Evolutionary conservation across 495 filamentous ascomycete genomes (phyloP), one percentile per base, ranked within the genome.

Genomic region (Hyaloscypha variabilis): DNA sequence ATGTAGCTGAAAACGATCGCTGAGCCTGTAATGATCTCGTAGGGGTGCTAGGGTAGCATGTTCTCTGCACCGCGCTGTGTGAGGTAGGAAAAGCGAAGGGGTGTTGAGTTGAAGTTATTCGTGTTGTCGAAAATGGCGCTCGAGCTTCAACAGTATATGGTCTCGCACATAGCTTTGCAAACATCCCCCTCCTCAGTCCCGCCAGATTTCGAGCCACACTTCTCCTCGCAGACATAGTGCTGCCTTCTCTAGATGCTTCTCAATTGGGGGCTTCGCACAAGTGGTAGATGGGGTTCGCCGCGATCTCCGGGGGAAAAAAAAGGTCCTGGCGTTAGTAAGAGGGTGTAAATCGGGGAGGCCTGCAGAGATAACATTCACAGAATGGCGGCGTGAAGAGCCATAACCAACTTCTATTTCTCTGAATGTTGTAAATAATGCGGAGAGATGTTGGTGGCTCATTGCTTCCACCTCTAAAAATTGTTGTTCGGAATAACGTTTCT

Each of bases 1-100:
- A 73, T 1, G 91, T 85, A 21, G 80, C 83, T 50, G 91, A 90
- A 75, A 98, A 93, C 1, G 5, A 25, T 31, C 63, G 26, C 23
- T 23, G 39, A 61, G 50, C 23, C 23, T 24, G 31, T 17, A 49
- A 30, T 30, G 29, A 31, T 14, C 54, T 28, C 19, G 54, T 19
- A 29, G 8, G n/a, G 1, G 8, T 34, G 14, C 26, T 29, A 1
- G 25, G 0, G 29, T 34, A 19, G 17, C 8, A 31, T 21, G 14
- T 26, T 8, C 10, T 28, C 1, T 58, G 54, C 24, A 25, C 8
- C 19, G 49, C 8, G 30, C 23, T 36, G 26, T n/a, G 26, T 23
- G 49, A 8, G 51, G 21, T 29, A 8, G 21, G 42, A 39, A 39
- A 23, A 24, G 23, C 8, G 11, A n/a, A 28, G 26, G 58, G 24